Evolutionary conservation across 352 stramenopile species (phyloP).

Genomic region (Stramenopiles sp.): DNA sequence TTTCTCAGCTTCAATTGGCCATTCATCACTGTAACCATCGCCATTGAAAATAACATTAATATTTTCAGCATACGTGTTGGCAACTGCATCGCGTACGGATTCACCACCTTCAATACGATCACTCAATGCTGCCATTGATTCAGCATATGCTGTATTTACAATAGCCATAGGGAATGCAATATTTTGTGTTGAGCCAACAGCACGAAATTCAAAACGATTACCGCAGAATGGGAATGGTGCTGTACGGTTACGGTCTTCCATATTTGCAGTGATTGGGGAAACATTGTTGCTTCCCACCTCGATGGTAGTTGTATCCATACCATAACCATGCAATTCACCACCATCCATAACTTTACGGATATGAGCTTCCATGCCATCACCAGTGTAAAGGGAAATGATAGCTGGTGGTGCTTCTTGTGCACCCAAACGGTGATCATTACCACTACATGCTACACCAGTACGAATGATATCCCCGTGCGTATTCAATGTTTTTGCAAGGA

Average conservation of each 20-base stretch:
- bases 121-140: constrained; percentile 46
- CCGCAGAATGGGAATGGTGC: constrained; percentile 60
- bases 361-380: constrained; percentile 44
- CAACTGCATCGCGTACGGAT: constrained; percentile 28
- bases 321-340: neutral
- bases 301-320: neutral
- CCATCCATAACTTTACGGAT: constrained; percentile 40
- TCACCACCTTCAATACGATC: constrained; percentile 40
- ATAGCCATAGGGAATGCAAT: constrained; percentile 50
- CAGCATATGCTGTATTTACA: constrained; percentile 52
- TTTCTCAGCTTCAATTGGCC: constrained; percentile 39
- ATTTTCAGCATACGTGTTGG: constrained; percentile 38
- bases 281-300: neutral
- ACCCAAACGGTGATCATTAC: constrained; percentile 62
- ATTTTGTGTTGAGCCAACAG: constrained; percentile 52
- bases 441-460: constrained; percentile 38
- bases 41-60: constrained; percentile 62
- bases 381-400: constrained; percentile 60
- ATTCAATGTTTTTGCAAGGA: constrained; percentile 43
- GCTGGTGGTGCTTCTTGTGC: constrained; percentile 54
- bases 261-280: constrained; percentile 19
- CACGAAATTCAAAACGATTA: constrained; percentile 58
- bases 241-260: constrained; percentile 59
- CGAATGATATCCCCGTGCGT: constrained; percentile 56
- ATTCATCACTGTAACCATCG: constrained; percentile 43